Base-by-base conservation (phyloP, 2,329 filamentous ascomycete genomes). In the Waltergamsia citrina region DNA sequence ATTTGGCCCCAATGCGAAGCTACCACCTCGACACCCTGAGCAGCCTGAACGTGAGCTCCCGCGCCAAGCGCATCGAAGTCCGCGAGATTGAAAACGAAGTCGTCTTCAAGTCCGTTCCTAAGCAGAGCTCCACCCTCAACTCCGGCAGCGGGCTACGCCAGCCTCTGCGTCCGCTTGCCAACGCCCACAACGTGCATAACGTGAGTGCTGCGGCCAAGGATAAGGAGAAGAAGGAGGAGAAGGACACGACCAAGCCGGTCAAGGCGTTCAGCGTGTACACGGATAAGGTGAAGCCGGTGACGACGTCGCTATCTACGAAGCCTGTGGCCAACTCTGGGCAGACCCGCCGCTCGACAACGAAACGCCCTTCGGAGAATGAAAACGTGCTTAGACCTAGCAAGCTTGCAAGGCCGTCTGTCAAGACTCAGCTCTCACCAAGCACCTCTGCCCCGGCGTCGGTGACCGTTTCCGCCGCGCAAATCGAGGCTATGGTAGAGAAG, bases 61-160 rank as follows among this genome's bases (percentile, higher is more conserved):
- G 90, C 9, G 93, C 90, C 17, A 95, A 95, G 66, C 86, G 93
- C 50, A 95, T 96, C 45, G 90, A 96, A 56, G 82, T 94, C 9
- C 81, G 86, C 33, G 92, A 96, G 56, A 85, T 94, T 38, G 90
- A 96, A 57, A 96, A 96, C 50, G 87, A 95, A 51, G 81, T 93
- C 4, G 80, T 94, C 26, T 93, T 85, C 63, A 86, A 84, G 52
- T 79, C 83, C 35, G 71, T 75, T 36, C 76, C 81, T 19, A 71
- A 76, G 36, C 65, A 70, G n/a, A 59, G 49, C 46, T 52, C 58
- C 9, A 53, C 49, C 42, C 45, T 59, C 45, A 47, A 54, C 33
- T 47, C 54, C 44, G 43, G 60, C 42, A 64, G 63, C 7, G 43
- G 59, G 4, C 62, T 67, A 35, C 73, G 90, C 12, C 87, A 94